Evolutionary conservation across 306 rosid species (phyloP).

Genomic region (Sphenostylis stenocarpa): DNA sequence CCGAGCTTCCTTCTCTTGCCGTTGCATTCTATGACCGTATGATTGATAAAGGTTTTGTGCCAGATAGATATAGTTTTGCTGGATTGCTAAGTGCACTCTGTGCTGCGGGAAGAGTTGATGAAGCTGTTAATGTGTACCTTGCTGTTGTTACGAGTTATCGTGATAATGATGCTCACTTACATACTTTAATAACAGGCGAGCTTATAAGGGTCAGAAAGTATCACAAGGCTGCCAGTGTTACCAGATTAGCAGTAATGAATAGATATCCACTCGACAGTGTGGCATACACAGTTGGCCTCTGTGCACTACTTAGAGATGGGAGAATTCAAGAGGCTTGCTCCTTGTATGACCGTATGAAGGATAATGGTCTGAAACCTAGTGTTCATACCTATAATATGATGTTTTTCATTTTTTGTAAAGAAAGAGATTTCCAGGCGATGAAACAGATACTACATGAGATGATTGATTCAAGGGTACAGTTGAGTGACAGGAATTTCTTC

Average conservation of each 20-base stretch:
- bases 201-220: slow-evolving; percentile 52
- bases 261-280: slow-evolving; percentile 48
- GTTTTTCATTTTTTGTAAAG: slow-evolving; percentile 45
- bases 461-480: slow-evolving; percentile 50
- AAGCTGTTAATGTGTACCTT: slow-evolving; percentile 55
- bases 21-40: slow-evolving; percentile 44
- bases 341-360: slow-evolving; percentile 56
- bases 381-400: slow-evolving; percentile 48
- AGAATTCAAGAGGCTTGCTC: slow-evolving; percentile 53
- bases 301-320: slow-evolving; percentile 56
- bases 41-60: slow-evolving; percentile 51
- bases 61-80: slow-evolving; percentile 62
- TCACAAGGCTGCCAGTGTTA: slow-evolving; percentile 44
- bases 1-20: slow-evolving; percentile 47
- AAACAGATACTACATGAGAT: slow-evolving; percentile 56
- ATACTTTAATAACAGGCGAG: slow-evolving; percentile 47
- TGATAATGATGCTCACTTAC: slow-evolving; percentile 59
- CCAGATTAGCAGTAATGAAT: slow-evolving; percentile 39
- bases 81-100: slow-evolving; percentile 63
- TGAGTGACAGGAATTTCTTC: slow-evolving; percentile 45
- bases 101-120: slow-evolving; percentile 46
- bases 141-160: slow-evolving; percentile 40
- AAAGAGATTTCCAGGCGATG: slow-evolving; percentile 38
- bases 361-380: slow-evolving; percentile 49
- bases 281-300: slow-evolving; percentile 50